A percentile compares a stretch with the other conserved stretches of the same genome.
phyloP scores from a whole-genome alignment of 2,329 filamentous ascomycete genomes.

The Scytalidium sp. region DNA sequence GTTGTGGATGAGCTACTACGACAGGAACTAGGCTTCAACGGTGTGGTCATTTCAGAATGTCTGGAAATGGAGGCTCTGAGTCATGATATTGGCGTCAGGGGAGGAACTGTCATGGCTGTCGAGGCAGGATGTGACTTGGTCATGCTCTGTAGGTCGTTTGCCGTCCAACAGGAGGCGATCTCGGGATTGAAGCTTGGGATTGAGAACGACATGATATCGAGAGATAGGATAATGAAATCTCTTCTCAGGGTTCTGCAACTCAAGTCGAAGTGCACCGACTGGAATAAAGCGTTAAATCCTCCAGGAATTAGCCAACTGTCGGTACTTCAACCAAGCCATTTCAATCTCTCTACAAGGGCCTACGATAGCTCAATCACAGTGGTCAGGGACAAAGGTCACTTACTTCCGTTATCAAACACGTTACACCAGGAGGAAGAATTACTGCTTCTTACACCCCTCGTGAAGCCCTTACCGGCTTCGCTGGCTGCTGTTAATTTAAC shows the following conservation, averaged over 20 bases:
- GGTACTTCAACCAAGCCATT: slow-evolving; percentile 78
- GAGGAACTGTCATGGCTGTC: slow-evolving; percentile 95
- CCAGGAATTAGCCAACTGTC: slow-evolving; percentile 74
- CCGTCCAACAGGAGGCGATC: slow-evolving; percentile 87
- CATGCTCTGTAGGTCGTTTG: slow-evolving; percentile 82
- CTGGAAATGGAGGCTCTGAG: slow-evolving; percentile 95
- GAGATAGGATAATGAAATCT: slow-evolving; percentile 76
- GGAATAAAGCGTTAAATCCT: slow-evolving; percentile 88
- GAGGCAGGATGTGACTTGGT: slow-evolving; percentile 94
- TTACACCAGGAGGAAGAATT: slow-evolving; percentile 84
- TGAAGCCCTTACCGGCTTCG: slow-evolving; percentile 90
- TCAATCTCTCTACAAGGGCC: slow-evolving; percentile 75
- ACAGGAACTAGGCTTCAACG: slow-evolving; percentile 85
- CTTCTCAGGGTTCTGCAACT: slow-evolving; percentile 73
- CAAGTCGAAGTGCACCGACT: slow-evolving; percentile 83
- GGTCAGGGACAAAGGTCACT: slow-evolving; percentile 81
- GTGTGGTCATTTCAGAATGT: slow-evolving; percentile 92
- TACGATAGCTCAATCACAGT: slow-evolving; percentile 94
- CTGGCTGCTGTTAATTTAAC: slow-evolving; percentile 72
- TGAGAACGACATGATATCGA: slow-evolving; percentile 85
- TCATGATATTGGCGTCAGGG: slow-evolving; percentile 94
- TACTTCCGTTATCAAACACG: slow-evolving; percentile 78
- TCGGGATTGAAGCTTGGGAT: slow-evolving; percentile 84
- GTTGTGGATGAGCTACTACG: slow-evolving; percentile 87
- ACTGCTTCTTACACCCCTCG: slow-evolving; percentile 81